phyloP scores from a whole-genome alignment of 352 stramenopile species.

The Pythium dissimile region DNA sequence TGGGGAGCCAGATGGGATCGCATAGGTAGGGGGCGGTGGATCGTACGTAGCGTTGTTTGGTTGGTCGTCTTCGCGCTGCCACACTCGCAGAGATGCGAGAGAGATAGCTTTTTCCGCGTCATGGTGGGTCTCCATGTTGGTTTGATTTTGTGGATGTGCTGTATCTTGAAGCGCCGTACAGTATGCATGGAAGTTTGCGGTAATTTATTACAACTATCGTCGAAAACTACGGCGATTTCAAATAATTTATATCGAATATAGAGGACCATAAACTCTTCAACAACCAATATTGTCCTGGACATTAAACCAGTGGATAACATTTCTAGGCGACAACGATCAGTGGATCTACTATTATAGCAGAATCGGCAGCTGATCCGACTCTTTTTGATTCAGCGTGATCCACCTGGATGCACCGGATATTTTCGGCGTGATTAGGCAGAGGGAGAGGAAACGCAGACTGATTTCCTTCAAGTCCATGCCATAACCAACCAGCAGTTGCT shows the following conservation, averaged over 20 bases:
- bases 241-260: neutral
- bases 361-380: too few species aligned
- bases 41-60: neutral
- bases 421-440: too few species aligned
- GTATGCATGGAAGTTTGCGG: neutral
- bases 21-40: neutral
- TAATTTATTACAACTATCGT: neutral
- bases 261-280: too few species aligned
- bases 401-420: too few species aligned
- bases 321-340: too few species aligned
- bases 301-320: too few species aligned
- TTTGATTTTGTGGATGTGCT: neutral
- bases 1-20: rapidly evolving
- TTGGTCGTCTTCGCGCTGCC: slow-evolving; percentile 9
- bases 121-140: neutral
- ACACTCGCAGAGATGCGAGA: slow-evolving; percentile 8
- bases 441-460: too few species aligned
- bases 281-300: too few species aligned
- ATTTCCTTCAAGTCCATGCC: too few species aligned
- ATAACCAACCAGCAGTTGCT: too few species aligned
- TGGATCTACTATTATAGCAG: too few species aligned
- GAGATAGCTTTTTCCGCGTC: slow-evolving; percentile 4
- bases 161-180: slow-evolving; percentile 19
- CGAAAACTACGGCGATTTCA: neutral
- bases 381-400: too few species aligned